These are phyloP conservation scores for Eutrema yunnanense DNA, from an alignment of 345 rosid species.

Conservation along the genomic window DNA sequence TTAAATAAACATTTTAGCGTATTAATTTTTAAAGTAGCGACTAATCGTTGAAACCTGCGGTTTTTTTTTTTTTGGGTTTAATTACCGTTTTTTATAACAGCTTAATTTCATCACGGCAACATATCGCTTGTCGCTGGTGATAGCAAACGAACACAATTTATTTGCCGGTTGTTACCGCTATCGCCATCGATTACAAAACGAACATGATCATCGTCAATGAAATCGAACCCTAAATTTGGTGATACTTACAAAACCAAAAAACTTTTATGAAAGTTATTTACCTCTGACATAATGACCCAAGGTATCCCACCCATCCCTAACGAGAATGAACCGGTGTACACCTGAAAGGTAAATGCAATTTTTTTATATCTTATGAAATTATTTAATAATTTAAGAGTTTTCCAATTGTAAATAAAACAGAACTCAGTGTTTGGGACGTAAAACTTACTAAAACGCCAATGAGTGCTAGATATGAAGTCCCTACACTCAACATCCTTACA, in stretches of 20 bases:
- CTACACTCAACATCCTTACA: slow-evolving; percentile 25
- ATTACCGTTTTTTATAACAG: no score
- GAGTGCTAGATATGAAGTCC: slow-evolving; percentile 13
- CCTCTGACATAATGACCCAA: slow-evolving; percentile 85
- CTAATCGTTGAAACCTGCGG: no score
- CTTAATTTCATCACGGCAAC: no score
- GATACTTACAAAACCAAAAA: not conserved
- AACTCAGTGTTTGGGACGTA: not conserved
- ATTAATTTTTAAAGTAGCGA: no score
- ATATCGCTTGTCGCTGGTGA: no score
- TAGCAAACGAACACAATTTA: no score
- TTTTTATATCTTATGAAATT: not conserved
- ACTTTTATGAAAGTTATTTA: not conserved
- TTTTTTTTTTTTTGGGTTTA: no score
- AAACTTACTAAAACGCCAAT: slow-evolving; percentile 17
- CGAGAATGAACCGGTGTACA: slow-evolving; percentile 46
- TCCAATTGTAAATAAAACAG: not conserved
- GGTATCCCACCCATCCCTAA: slow-evolving; percentile 74
- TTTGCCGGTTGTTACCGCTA: no score
- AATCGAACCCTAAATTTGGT: not conserved
- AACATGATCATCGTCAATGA: no score
- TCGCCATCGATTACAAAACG: no score
- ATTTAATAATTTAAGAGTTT: not conserved
- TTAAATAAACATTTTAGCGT: no score
- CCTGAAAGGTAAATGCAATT: slow-evolving; percentile 13